Evolutionary conservation across 1,284 basidiomycete species (phyloP), one percentile per base, ranked within the genome.

Genomic region (Xerocomus nothofagi): DNA sequence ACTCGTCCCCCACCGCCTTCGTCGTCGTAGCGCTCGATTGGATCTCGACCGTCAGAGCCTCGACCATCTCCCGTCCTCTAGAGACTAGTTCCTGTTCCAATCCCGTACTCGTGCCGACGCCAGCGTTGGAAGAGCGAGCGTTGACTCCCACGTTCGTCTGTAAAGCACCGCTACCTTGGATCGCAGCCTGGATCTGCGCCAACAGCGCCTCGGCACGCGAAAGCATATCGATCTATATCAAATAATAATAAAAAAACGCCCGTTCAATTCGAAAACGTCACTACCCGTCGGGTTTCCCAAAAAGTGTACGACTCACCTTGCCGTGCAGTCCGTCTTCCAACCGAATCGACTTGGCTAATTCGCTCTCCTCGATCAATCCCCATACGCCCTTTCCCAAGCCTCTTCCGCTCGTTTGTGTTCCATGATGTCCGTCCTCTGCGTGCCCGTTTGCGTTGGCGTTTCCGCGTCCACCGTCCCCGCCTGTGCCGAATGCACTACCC

Each of bases 291-390:
- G n/a, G n/a, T n/a, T n/a, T n/a, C n/a, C n/a, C n/a, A n/a, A n/a
- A n/a, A n/a, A n/a, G n/a, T n/a, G n/a, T n/a, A n/a, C 6, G 3
- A 12, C 3, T 10, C 15, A 82, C 85, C 78, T 82, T 83, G 71
- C 3, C 38, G 6, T 39, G 38, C 11, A 79, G 75, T 58, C 77
- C 79, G 47, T 82, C 80, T 24, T 77, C 82, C 54, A 78, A 71
- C 53, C 82, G 72, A 50, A 90, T 82, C 11, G 78, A 78, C 65
- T 78, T 80, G 3, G 88, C 88, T 26, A 91, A 71, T 62, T 87
- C 82, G 65, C 88, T 90, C 51, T 88, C 86, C 66, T 91, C 87
- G 47, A 90, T 86, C 79, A 90, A 80, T 0, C 79, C 80, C 88
- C 88, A 91, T 8, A 89, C 76, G 3, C 85, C 85, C 59, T 82